phyloP scores from a whole-genome alignment of 1,284 basidiomycete genomes.

The Peniophora sp. region DNA sequence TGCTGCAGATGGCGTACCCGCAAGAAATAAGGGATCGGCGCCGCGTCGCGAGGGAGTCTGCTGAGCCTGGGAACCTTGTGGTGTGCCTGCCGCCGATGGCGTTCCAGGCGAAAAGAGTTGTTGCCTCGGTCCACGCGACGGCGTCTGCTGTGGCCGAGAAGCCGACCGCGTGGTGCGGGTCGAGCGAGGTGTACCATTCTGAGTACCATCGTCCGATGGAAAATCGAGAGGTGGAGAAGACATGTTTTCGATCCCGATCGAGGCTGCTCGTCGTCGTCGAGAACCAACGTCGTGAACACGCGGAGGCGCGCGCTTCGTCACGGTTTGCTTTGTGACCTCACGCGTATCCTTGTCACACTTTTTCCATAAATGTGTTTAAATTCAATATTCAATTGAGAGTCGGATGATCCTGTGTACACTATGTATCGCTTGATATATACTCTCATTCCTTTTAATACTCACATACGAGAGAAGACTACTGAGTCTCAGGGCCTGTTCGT shows the following conservation, averaged over 20 bases:
- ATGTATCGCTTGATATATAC: no score
- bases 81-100: constrained; percentile 49
- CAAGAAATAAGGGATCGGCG: constrained; percentile 47
- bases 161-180: constrained; percentile 10
- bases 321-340: background rate
- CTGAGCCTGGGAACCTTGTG: constrained; percentile 19
- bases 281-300: background rate
- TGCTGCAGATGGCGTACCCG: constrained; percentile 48
- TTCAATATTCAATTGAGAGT: no score
- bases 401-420: no score
- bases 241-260: constrained; percentile 29
- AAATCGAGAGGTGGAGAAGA: constrained; percentile 65
- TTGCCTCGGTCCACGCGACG: constrained; percentile 32
- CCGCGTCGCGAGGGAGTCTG: no score
- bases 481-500: no score
- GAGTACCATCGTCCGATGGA: constrained; percentile 43
- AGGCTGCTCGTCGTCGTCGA: background rate
- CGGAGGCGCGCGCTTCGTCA: background rate
- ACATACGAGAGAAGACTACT: no score
- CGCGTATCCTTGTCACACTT: background rate
- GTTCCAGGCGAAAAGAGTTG: constrained; percentile 58
- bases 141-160: constrained; percentile 32
- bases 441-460: no score
- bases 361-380: no score
- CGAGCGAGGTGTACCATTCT: constrained; percentile 39